A percentile compares a stretch with the other conserved stretches of the same genome.
Conservation (phyloP, 805 yeast species). For the Starmera pachycereana region DNA sequence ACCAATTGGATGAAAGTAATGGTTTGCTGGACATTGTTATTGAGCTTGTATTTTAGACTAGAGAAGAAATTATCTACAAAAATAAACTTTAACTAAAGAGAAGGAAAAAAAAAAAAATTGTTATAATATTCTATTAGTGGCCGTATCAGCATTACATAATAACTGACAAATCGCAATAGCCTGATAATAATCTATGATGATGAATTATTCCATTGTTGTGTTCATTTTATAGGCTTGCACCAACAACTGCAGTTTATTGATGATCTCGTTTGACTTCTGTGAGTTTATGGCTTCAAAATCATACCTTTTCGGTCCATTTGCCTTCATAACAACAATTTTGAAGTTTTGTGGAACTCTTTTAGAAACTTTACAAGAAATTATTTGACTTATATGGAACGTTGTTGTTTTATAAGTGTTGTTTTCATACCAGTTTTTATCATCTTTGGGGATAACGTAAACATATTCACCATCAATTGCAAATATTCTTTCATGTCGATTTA, state of each 20-base stretch:
- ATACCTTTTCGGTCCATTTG: constrained; percentile 67
- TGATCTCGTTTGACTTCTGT: constrained; percentile 61
- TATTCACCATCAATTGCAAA: constrained; percentile 92
- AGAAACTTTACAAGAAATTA: constrained; percentile 66
- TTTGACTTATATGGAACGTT: constrained; percentile 76
- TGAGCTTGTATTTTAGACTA: too few relatives aligned
- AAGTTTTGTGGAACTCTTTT: constrained; percentile 67
- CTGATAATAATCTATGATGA: too few relatives aligned
- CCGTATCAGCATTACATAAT: too few relatives aligned
- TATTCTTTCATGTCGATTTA: constrained; percentile 70
- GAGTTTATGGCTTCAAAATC: constrained; percentile 69
- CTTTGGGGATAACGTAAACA: constrained; percentile 78
- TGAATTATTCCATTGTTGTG: constrained; percentile 5
- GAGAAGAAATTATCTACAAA: too few relatives aligned
- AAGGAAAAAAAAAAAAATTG: too few relatives aligned
- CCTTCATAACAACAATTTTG: constrained; percentile 66
- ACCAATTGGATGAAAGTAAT: constrained; percentile 10
- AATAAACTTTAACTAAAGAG: too few relatives aligned
- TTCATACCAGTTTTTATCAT: constrained; percentile 66
- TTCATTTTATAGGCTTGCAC: constrained; percentile 42
- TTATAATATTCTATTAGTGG: too few relatives aligned
- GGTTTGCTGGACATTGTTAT: constrained; percentile 1
- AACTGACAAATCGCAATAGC: too few relatives aligned
- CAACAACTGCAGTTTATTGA: constrained; percentile 53
- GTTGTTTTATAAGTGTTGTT: constrained; percentile 56